Evolutionary conservation across 2,329 filamentous ascomycete species (phyloP), one percentile per base, ranked within the genome.

Genomic region (Penicillium paneum): DNA sequence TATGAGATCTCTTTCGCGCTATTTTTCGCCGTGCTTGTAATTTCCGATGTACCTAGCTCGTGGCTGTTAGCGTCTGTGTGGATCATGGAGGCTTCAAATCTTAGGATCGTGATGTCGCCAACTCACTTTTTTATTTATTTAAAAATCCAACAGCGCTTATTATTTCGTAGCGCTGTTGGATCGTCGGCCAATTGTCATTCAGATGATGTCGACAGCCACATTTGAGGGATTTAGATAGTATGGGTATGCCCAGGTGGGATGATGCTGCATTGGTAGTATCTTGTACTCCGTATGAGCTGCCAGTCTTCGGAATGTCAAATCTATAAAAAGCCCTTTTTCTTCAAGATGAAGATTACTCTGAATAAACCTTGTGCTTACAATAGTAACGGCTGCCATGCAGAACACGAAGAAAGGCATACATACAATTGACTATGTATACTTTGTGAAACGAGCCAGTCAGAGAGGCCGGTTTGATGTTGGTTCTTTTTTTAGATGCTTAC

Each of bases 401-500:
- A 44, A 21, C 10, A n/a, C 17, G 41, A 44, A 12, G 13, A 34
- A 34, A 4, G 11, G 26, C 41, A 42, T 29, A 36, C 28, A n/a
- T 6, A 10, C 24, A 24, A 24, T 5, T 24, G 21, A 24, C 21
- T 24, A 24, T 24, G 21, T 24, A n/a, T 6, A 10, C 24, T 28
- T 28, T 28, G 26, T 28, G 8, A 26, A 57, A 39, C 38, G 29
- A 45, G 36, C 58, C 41, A 61, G 54, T 58, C 42, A 61, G 21
- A 36, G 10, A 21, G 32, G 48, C 31, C 32, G 42, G 21, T 55
- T 52, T 11, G 43, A 7, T 61, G 59, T 61, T 61, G 59, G 59
- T 61, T 61, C 57, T 61, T 60, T 61, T 61, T 61, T 58, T 61
- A 61, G 59, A 52, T 42, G 24, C 17, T 43, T 50, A 38, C 31